Base-by-base conservation (phyloP, 164 flowering plant genomes). In the Piper betle region DNA sequence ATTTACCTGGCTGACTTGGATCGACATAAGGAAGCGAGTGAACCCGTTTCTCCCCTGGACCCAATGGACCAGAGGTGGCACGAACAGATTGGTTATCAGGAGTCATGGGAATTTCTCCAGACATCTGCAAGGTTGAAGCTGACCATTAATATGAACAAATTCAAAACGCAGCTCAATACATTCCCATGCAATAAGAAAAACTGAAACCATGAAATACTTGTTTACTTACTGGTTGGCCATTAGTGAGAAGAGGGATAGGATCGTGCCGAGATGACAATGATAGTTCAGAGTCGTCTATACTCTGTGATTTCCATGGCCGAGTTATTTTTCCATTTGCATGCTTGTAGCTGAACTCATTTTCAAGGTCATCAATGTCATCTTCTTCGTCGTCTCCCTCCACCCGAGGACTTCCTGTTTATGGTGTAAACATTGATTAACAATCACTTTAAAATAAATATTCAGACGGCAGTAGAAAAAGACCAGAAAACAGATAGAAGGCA, bases 301-400 rank as follows among this genome's bases (percentile, higher is more conserved):
- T 55, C 19, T 59, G 42, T 41, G 42, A 15, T 6, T 80, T 88
- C 94, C 91, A 84, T 57, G 80, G 58, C 20, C 13, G 77, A 68
- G 78, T 72, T 53, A 68, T 37, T 57, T 82, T 82, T 66, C 68
- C 77, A 64, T 73, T 78, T 55, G 82, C 85, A 62, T 74, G 85
- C 40, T 74, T 53, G 67, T 82, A 81, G 64, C 80, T 78, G 62
- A 93, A 90, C 74, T 93, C 97, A 74, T 90, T 86, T 65, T 93
- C 99, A 37, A 93, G 54, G 68, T 93, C 99, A 82, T 93, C 99
- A 70, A 80, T 73, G 71, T 82, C 97, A 54, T 90, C 97, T 73
- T 93, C 99, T 25, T 93, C 99, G n/a, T 90, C 97, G 77, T 90
- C 97, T 62, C 96, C 99, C 8, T 88, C 87, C 52, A 93, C 97